phyloP scores from a whole-genome alignment of 257 asterid genomes.

The Prunella vulgaris region DNA sequence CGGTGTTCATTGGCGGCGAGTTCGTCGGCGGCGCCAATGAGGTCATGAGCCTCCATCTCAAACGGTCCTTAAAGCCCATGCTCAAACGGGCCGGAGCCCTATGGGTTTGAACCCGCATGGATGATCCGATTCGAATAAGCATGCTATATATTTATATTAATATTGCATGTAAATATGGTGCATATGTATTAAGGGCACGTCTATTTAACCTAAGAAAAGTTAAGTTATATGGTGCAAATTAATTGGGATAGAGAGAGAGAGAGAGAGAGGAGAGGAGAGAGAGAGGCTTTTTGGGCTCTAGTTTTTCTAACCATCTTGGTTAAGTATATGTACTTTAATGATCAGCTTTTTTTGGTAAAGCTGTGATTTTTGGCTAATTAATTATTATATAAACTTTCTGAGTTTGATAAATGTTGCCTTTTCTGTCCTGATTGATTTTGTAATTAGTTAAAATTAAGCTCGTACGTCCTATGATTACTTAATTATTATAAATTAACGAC shows the following conservation, averaged over 20 bases:
- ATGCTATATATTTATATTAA: not conserved
- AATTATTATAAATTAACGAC: not conserved
- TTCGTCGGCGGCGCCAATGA: slow-evolving; percentile 49
- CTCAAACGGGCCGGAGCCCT: slow-evolving; percentile 47
- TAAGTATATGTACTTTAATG: not conserved
- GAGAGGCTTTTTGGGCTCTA: slow-evolving; percentile 13
- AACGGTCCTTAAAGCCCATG: slow-evolving; percentile 43
- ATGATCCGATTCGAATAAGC: not conserved
- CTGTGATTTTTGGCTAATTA: slow-evolving; percentile 9
- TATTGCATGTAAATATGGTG: too few relatives aligned
- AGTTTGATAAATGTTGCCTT: not conserved
- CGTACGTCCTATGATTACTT: not conserved
- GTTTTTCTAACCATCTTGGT: not conserved
- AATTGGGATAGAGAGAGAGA: not conserved
- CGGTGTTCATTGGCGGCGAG: slow-evolving; percentile 48
- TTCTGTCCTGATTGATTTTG: not conserved
- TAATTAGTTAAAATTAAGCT: too few relatives aligned
- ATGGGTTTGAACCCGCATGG: slow-evolving; percentile 25
- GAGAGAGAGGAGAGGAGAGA: not conserved
- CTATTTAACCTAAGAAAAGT: too few relatives aligned
- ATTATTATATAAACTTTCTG: not conserved
- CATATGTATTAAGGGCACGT: too few relatives aligned
- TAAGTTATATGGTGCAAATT: too few relatives aligned
- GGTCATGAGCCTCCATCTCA: slow-evolving; percentile 48
- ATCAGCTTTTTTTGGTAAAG: slow-evolving; percentile 29